Evolutionary conservation across 2,329 filamentous ascomycete species (phyloP), one percentile per base, ranked within the genome.

Genomic region (Monosporascus sp.): DNA sequence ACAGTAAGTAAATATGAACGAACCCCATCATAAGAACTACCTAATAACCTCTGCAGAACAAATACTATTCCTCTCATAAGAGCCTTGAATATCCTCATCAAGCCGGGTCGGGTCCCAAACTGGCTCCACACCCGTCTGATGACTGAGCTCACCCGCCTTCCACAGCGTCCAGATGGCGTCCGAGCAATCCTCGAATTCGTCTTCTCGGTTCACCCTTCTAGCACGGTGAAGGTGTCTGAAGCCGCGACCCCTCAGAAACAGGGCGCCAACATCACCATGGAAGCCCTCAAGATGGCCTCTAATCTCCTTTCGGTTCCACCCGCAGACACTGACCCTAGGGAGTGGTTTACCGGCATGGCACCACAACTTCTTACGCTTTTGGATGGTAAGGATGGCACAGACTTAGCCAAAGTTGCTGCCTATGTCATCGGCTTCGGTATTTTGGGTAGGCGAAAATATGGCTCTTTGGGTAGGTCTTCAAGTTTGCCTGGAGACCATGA

Each of bases 131-230:
- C 75, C 18, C 75, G 75, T 43, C 64, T 89, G 2, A 73, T 85
- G 59, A 75, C 75, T 52, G 74, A 79, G 14, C 73, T 90, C 45
- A 82, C 84, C 1, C 65, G 75, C 14, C 63, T 89, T 9, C 86
- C 87, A 1, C 72, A 88, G 25, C 75, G 85, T 4, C 70, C 73
- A 2, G 77, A 82, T 55, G 87, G 87, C 18, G 83, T 90, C 15
- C 78, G 86, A 37, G 79, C 82, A 25, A 86, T 83, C 0, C 74
- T 89, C 55, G 86, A 89, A 63, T 89, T 89, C 62, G 75, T 90
- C 37, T 86, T 88, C 53, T 79, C 85, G 1, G 82, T 88, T 6
- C 85, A 88, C 55, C 81, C 85, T 0, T 76, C 79, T 55, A 75
- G 72, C 58, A 69, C 70, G 6, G 66, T 72, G 52, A 67, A 69